Evolutionary conservation across 202 grass and related monocot species (phyloP), one percentile per base, ranked within the genome.

Genomic region (Musa balbisiana): DNA sequence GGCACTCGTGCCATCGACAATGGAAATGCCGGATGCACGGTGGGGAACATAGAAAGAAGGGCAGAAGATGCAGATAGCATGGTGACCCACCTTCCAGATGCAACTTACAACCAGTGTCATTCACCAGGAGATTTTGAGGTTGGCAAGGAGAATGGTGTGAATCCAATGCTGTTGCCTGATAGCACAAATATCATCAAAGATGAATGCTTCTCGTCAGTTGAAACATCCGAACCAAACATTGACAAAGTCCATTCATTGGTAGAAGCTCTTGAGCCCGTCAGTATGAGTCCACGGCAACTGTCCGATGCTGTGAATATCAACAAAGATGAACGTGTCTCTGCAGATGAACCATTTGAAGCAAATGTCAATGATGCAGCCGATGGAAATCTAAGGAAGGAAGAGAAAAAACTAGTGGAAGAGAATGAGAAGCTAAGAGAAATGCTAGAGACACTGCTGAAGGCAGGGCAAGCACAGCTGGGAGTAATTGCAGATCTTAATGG

Each of bases 401-500:
- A 87, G n/a, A 82, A 85, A 56, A 86, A 80, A 3, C 55, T 87
- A 63, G 64, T 58, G 2, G 84, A 93, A 65, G 88, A 93, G 56
- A 93, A 91, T 64, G 67, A 91, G 74, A 87, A 85, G 71, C 76
- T 93, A 71, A 87, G 78, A 72, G 83, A 83, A 63, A 89, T 87
- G 75, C 67, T 92, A 19, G 77, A 92, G 69, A 92, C 82, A 26
- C 72, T 92, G 50, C 78, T 98, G 9, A 60, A 85, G 2, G 82
- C 81, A 0, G 91, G 82, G 51, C 90, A 77, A 13, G 71, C 82
- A 17, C 91, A 94, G 49, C 67, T 87, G 52, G 83, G 76, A 15
- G 15, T 84, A 19, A 89, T 92, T 74, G 73, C 76, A 17, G 85
- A 87, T 11, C 80, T 98, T 1, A 84, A 81, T 71, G 83, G 87